Evolutionary conservation across 2,329 filamentous ascomycete species (phyloP).

Genomic region (Ophiocordyceps unilateralis): DNA sequence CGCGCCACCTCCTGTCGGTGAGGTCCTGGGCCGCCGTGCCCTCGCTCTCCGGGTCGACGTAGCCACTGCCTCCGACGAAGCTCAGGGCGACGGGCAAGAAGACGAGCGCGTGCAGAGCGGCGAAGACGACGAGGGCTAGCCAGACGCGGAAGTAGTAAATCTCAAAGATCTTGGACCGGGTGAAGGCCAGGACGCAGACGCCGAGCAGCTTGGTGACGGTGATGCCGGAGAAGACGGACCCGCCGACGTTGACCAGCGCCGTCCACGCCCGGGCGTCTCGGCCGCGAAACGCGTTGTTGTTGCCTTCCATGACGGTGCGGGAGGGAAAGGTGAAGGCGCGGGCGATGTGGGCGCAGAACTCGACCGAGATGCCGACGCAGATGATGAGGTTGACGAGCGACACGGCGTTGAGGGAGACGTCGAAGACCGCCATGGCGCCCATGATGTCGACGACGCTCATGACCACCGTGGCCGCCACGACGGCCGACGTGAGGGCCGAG

Average conservation of each 20-base stretch:
- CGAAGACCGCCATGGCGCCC: constrained; percentile 78
- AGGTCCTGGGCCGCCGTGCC: constrained; percentile 83
- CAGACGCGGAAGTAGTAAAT: constrained; percentile 98
- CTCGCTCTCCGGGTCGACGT: constrained; percentile 72
- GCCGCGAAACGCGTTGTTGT: constrained; percentile 60
- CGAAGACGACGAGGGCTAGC: constrained; percentile 80
- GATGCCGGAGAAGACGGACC: constrained; percentile 89
- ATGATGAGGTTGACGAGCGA: constrained; percentile 94
- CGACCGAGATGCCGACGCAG: constrained; percentile 87
- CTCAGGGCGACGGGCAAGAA: constrained; percentile 84
- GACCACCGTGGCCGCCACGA: constrained; percentile 71
- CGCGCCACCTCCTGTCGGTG: constrained; percentile 59
- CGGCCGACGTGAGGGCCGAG: constrained; percentile 60
- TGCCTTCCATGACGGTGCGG: constrained; percentile 58
- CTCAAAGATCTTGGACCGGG: constrained; percentile 95
- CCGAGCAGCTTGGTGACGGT: constrained; percentile 90
- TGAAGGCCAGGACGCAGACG: constrained; percentile 84
- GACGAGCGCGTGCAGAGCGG: constrained; percentile 72
- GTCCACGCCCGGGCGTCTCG: constrained; percentile 82
- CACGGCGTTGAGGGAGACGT: constrained; percentile 85
- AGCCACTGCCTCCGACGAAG: constrained; percentile 71
- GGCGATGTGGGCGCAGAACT: constrained; percentile 95
- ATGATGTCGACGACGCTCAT: constrained; percentile 95
- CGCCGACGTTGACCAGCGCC: constrained; percentile 84
- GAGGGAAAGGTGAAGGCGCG: constrained; percentile 92